Conservation (phyloP, 768 basidiomycete genomes). For the Arthromyces matolae region DNA sequence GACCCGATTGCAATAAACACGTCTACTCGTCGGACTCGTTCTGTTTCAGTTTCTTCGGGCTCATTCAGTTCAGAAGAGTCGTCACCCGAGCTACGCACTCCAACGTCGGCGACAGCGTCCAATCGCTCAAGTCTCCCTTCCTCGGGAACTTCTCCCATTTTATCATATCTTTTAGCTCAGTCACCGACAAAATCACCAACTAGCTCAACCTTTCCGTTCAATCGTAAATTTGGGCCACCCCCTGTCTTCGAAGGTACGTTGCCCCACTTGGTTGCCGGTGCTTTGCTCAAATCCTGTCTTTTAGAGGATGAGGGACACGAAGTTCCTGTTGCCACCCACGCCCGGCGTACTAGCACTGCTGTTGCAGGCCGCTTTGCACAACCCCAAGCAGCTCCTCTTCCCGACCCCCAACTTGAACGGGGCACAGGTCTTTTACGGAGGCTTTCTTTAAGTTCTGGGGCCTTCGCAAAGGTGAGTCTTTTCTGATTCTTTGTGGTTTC, state of each 20-base stretch:
- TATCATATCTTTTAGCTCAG: constrained; percentile 65
- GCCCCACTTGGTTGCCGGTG: not conserved
- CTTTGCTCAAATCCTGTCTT: constrained; percentile 20
- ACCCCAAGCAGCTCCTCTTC: constrained; percentile 34
- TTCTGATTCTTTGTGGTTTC: not conserved
- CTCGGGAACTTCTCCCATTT: constrained; percentile 64
- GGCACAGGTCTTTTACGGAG: constrained; percentile 70
- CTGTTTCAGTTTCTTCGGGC: constrained; percentile 58
- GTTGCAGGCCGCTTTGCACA: constrained; percentile 54
- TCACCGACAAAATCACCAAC: constrained; percentile 50
- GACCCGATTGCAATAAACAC: constrained; percentile 62
- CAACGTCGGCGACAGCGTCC: constrained; percentile 40
- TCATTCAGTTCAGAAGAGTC: constrained; percentile 55
- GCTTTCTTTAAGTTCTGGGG: constrained; percentile 61
- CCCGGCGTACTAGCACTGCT: constrained; percentile 59
- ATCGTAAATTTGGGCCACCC: constrained; percentile 48
- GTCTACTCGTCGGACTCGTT: constrained; percentile 46
- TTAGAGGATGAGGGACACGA: constrained; percentile 39
- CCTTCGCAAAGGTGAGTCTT: constrained; percentile 53
- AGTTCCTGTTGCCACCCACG: constrained; percentile 40
- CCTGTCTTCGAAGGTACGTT: constrained; percentile 62
- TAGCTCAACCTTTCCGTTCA: constrained; percentile 57
- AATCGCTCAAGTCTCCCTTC: constrained; percentile 47
- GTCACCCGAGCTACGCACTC: constrained; percentile 50
- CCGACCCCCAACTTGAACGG: constrained; percentile 55